Percentiles rank a stretch among this genome's conserved stretches.
These are phyloP conservation scores for Blumeria hordei DNA, from an alignment of 2,329 filamentous ascomycete genomes.

Conservation along the genomic window DNA sequence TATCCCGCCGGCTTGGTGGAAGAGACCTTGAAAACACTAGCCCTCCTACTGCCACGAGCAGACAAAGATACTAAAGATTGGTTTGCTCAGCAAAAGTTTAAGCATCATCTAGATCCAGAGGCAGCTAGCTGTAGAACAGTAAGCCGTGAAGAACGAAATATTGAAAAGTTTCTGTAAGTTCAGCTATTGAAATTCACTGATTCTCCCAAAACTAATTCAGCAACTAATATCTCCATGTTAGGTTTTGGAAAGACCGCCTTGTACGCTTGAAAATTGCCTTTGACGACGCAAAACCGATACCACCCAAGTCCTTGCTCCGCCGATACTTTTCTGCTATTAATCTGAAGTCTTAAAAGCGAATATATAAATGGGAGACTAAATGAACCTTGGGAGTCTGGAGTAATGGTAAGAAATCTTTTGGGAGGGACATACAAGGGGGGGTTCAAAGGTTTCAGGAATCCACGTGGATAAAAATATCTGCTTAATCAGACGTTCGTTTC, in stretches of 20 bases:
- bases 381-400: no score
- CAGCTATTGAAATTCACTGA: background rate
- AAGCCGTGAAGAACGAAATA: conserved; percentile 1
- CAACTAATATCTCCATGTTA: background rate
- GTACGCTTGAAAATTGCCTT: conserved; percentile 1
- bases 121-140: conserved; percentile 1
- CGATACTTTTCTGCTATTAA: conserved; percentile 2
- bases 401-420: no score
- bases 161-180: conserved; percentile 2
- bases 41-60: conserved; percentile 1
- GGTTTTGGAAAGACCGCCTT: conserved; percentile 3
- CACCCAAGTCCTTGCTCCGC: conserved; percentile 1
- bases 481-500: no score
- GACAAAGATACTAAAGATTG: conserved; percentile 3
- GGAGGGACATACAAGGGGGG: no score
- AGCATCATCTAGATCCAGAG: conserved; percentile 2
- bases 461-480: no score
- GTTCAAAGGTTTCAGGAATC: no score
- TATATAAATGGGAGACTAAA: no score
- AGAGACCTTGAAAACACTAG: conserved; percentile 3
- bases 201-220: background rate
- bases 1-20: conserved; percentile 3
- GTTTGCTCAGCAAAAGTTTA: conserved; percentile 2
- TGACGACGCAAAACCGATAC: conserved; percentile 1
- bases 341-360: background rate